Evolutionary conservation across 495 filamentous ascomycete genomes (phyloP), one percentile per base, ranked within the genome.

Genomic region (Neurospora pannonica): DNA sequence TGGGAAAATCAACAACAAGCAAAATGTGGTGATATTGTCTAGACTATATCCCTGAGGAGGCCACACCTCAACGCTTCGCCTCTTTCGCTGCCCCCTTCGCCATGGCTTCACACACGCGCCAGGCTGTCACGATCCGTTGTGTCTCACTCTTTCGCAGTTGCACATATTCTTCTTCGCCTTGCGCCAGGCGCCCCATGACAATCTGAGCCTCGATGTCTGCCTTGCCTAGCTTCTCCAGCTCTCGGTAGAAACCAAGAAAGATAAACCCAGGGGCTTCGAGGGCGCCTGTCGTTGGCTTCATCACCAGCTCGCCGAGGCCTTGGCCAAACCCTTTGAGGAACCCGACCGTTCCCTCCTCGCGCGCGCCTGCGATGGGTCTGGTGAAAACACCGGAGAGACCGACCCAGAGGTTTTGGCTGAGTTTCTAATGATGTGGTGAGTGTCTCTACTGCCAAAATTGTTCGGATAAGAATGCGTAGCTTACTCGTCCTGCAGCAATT

Each of bases 331-430:
- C 92, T 74, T 86, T 87, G 0, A 89, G 75, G 31, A 87, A 86
- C 3, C 92, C 92, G 7, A 85, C 73, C 0, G 87, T 75, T 4
- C 86, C 84, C 1, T 89, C 82, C 34, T 85, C 78, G 43, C 85
- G 85, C 15, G 85, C 88, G 4, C 90, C 92, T 10, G 83, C 83
- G 48, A 87, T 83, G 2, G 92, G 92, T 73, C 92, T 88, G 10
- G 80, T 82, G 42, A 91, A 84, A n/a, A 94, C 78, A 4, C 90
- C 92, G 0, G 88, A 90, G 39, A 91, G 79, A 19, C 91, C 92
- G 71, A 92, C 90, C 37, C 87, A 86, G 71, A 93, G 83, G 0
- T 91, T 91, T 43, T 90, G 86, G 0, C 83, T 78, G 71, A 94
- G 89, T 73, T 89, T 91, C 74, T 87, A 84, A 7, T 19, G 54